Base-by-base conservation (phyloP, 371 early-diverging fungal species). In the Syncephalis plumigaleata region DNA sequence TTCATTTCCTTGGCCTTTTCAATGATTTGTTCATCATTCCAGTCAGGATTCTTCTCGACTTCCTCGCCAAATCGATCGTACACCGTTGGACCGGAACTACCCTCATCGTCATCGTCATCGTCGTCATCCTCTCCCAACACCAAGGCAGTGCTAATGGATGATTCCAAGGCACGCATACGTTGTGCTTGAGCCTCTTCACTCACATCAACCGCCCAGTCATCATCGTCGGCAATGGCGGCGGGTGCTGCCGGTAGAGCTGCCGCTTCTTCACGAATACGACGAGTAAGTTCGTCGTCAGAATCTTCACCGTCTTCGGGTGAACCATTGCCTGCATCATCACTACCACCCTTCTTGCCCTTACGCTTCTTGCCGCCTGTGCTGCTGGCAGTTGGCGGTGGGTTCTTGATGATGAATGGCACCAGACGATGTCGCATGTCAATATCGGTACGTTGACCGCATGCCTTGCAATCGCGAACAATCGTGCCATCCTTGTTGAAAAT, bases 351-450 rank as follows among this genome's bases (percentile, higher is more conserved):
- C 47, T 60, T 70, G 21, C 58, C 64, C 51, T 61, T 68, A 18
- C 60, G 68, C 7, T 70, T 77, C 57, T 77, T 77, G 65, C 81
- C 47, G 20, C 37, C 24, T 31, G 50, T 77, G 65, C 81, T 50
- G 20, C 37, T 36, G 4, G 50, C 44, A 11, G 51, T 27, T 1
- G 44, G 75, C 45, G 95, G 95, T 42, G 92, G 93, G 68, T 95
- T 81, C 71, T 89, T 91, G 55, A 88, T 51, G 57, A 97, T 93
- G 57, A 63, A 97, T 15, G 88, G 77, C 45, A 81, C 66, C 47
- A 95, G 71, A 59, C 86, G 84, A 62, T 97, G 96, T 42, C 79
- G 70, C 74, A 85, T 87, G 54, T 93, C 94, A 24, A 81, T 90
- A 47, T 70, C 64, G 49, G 73, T 73, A 63, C 79, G 70, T 51